Base-by-base conservation (phyloP, 371 early-diverging fungal species). In the Circinella minor region DNA sequence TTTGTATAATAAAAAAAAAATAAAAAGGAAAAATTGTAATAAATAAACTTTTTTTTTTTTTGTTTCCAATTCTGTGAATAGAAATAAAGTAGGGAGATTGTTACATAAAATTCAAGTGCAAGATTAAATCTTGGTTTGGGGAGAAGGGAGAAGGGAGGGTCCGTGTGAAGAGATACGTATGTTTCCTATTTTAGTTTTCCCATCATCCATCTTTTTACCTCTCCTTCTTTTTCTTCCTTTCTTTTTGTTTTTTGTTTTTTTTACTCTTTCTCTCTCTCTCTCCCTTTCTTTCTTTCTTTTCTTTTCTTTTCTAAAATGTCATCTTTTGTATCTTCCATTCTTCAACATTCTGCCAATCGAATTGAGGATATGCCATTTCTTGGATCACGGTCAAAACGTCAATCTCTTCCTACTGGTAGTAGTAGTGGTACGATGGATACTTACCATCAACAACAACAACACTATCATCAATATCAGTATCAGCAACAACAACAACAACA, bases 321-420 rank as follows among this genome's bases (percentile, higher is more conserved):
- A 17, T 76, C 79, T 14, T 78, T 78, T 66, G 79, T 78, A 27
- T 78, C 79, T 13, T 74, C 79, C 3, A 69, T 78, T 63, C 61
- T 78, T 37, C 74, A 75, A 34, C 72, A 62, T 46, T 74, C 77
- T 27, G 77, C 74, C 27, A 72, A 72, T 47, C 71, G 70, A 51
- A 66, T 76, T 10, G 76, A 78, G 9, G 70, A 70, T 38, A 63
- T 70, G 65, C 65, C 70, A 10, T 51, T 70, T 48, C 51, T 70
- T 57, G 55, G 65, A 54, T 69, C 68, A 34, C 54, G 66, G 15
- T 67, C 69, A 63, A 69, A 69, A 54, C 62, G 69, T 37, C 43
- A 46, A 14, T 69, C 69, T 9, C 43, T 63, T 7, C 69, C 69
- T 15, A 62, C 69, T 7, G 63, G 69, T 3, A 39, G 20, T 36